Evolutionary conservation across 2,329 filamentous ascomycete species (phyloP).

Genomic region (Fusarium nelsonii): DNA sequence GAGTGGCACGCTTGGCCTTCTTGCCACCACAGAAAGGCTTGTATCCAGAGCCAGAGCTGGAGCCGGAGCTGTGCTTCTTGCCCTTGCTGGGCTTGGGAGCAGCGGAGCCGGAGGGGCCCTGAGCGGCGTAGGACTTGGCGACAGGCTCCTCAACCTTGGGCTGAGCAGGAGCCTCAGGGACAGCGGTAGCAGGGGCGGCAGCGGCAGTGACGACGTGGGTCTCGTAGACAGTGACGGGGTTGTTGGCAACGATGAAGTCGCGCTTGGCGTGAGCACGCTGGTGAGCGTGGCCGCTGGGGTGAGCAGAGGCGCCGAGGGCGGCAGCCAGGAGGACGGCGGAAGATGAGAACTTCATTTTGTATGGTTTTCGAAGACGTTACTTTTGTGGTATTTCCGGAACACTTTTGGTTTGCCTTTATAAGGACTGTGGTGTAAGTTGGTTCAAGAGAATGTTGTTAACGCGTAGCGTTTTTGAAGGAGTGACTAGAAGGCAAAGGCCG

Average conservation of each 20-base stretch:
- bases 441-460: conserved; percentile 47
- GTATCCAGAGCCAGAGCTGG: conserved; percentile 40
- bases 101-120: not conserved
- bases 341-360: conserved; percentile 58
- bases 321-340: conserved; percentile 55
- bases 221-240: conserved; percentile 49
- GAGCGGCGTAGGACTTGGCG: conserved; percentile 6
- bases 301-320: conserved; percentile 58
- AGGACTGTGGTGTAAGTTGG: conserved; percentile 42
- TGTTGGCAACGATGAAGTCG: conserved; percentile 54
- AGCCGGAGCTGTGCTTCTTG: conserved; percentile 31
- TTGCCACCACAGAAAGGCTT: conserved; percentile 55
- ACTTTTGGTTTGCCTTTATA: conserved; percentile 43
- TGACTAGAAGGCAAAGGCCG: conserved; percentile 47
- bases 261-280: conserved; percentile 51
- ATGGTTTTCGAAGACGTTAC: conserved; percentile 20
- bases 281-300: conserved; percentile 57
- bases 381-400: conserved; percentile 45
- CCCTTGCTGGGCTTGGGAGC: conserved; percentile 8
- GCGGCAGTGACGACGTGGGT: conserved; percentile 31
- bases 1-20: conserved; percentile 60
- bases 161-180: conserved; percentile 7
- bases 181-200: conserved; percentile 6
- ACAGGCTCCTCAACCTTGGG: conserved; percentile 11
- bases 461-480: conserved; percentile 44